phyloP scores from a whole-genome alignment of 2,329 filamentous ascomycete genomes.

The Penicillium sp. region DNA sequence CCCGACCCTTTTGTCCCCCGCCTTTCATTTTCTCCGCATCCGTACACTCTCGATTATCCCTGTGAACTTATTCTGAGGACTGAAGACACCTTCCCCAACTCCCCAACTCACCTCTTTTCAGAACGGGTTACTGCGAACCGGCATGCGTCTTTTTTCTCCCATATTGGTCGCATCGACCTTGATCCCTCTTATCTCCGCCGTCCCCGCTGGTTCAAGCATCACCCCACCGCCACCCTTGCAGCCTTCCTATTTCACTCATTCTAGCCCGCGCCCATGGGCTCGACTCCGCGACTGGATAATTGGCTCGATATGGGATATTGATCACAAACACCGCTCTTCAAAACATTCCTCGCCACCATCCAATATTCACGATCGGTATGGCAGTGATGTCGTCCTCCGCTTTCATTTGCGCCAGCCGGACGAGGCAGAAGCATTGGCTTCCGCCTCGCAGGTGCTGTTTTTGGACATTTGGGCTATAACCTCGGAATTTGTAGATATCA shows the following conservation, averaged over 20 bases:
- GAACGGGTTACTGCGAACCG: background rate
- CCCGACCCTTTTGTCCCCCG: background rate
- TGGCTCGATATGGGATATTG: slow-evolving; percentile 42
- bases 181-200: slow-evolving; percentile 23
- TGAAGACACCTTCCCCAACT: background rate
- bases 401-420: slow-evolving; percentile 72
- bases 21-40: background rate
- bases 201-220: slow-evolving; percentile 38
- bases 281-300: slow-evolving; percentile 43
- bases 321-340: slow-evolving; percentile 21
- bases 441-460: slow-evolving; percentile 70
- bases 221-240: slow-evolving; percentile 31
- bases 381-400: slow-evolving; percentile 79
- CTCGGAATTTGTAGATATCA: slow-evolving; percentile 77
- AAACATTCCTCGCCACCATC: slow-evolving; percentile 30
- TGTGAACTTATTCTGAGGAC: slow-evolving; percentile 5
- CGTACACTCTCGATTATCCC: background rate
- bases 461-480: slow-evolving; percentile 90
- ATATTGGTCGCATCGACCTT: slow-evolving; percentile 18
- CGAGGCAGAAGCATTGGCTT: slow-evolving; percentile 68
- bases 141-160: slow-evolving; percentile 9
- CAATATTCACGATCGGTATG: slow-evolving; percentile 56
- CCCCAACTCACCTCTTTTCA: slow-evolving; percentile 5
- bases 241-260: slow-evolving; percentile 27
- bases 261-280: slow-evolving; percentile 34